phyloP scores from a whole-genome alignment of 345 rosid species.

The Syzygium aromaticum region DNA sequence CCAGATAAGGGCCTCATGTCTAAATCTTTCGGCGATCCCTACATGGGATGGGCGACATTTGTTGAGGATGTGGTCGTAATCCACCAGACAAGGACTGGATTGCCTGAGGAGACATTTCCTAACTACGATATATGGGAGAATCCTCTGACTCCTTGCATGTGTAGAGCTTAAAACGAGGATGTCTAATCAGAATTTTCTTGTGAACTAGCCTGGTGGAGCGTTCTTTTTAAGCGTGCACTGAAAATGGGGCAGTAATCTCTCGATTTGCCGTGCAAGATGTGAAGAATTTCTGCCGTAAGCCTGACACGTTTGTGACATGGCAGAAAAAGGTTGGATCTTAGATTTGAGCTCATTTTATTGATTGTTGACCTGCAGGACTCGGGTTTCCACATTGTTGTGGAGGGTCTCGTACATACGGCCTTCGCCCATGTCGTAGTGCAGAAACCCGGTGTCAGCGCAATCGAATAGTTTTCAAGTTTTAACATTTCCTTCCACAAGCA shows the following conservation, averaged over 20 bases:
- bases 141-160: conserved; percentile 99
- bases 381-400: background rate
- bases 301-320: background rate
- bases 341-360: background rate
- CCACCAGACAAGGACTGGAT: conserved; percentile 93
- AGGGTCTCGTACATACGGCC: background rate
- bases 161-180: conserved; percentile 55
- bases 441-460: background rate
- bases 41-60: conserved; percentile 98
- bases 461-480: background rate
- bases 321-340: background rate
- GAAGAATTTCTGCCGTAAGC: background rate
- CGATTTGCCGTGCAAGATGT: background rate
- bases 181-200: background rate
- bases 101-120: conserved; percentile 99
- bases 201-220: background rate
- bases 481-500: background rate
- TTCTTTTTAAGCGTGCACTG: background rate
- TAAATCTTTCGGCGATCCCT: conserved; percentile 96
- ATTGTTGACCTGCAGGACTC: background rate
- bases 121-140: conserved; percentile 99
- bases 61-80: conserved; percentile 93
- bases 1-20: conserved; percentile 99
- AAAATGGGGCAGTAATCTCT: background rate
- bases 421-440: background rate